A percentile compares a stretch with the other conserved stretches of the same genome.
phyloP scores from a whole-genome alignment of 306 rosid genomes.

The Spatholobus suberectus region DNA sequence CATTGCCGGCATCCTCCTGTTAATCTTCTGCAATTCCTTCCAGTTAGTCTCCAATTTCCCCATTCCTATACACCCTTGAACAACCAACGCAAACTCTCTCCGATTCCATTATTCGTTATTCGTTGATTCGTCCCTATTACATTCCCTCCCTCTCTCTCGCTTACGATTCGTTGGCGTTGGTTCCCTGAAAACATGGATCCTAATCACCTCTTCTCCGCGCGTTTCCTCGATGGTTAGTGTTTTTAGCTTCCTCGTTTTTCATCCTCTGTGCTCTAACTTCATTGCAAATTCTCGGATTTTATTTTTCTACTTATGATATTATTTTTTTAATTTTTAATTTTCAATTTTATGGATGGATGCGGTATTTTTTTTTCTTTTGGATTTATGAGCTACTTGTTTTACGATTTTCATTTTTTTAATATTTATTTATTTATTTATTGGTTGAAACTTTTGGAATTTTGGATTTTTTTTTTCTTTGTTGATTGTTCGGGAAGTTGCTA shows the following conservation, averaged over 20 bases:
- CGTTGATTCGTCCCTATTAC: neutral
- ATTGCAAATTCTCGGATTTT: too few species aligned
- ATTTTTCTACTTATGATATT: neutral
- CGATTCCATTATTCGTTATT: neutral
- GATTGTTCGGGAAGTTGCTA: constrained; percentile 5
- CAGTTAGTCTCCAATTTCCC: constrained; percentile 65
- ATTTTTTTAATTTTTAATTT: neutral
- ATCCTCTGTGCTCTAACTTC: too few species aligned
- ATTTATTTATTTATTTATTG: neutral
- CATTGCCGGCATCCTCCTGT: constrained; percentile 62
- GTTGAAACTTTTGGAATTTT: neutral
- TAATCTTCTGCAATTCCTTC: constrained; percentile 60
- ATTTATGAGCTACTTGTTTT: neutral
- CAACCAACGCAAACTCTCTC: neutral
- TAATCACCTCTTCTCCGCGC: constrained; percentile 44
- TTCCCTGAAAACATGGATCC: constrained; percentile 49
- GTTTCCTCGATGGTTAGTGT: constrained; percentile 57
- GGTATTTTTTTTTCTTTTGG: neutral
- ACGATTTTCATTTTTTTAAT: neutral
- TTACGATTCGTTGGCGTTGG: neutral
- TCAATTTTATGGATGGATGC: neutral
- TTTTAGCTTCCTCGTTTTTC: neutral
- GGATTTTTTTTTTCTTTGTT: neutral
- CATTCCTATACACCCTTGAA: constrained; percentile 61
- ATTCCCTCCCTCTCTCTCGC: neutral